These are phyloP conservation scores for Thamnidium elegans DNA, from an alignment of 192 early-diverging fungal species.

Conservation along the genomic window DNA sequence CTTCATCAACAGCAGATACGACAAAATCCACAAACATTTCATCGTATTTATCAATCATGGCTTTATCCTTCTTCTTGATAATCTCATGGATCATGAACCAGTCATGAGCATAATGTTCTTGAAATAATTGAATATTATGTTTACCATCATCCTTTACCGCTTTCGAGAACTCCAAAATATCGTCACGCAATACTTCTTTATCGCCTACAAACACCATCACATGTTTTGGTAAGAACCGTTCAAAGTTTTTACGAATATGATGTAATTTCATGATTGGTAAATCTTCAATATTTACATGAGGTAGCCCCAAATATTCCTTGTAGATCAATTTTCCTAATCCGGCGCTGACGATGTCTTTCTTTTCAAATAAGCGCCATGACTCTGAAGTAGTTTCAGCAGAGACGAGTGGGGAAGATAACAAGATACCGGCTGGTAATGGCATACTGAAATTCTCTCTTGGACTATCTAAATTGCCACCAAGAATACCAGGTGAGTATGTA, in stretches of 20 bases:
- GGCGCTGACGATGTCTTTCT: constrained; percentile 19
- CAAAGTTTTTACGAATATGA: constrained; percentile 11
- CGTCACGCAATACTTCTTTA: constrained; percentile 31
- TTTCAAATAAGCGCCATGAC: constrained; percentile 29
- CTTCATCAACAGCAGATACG: background rate
- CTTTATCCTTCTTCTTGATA: constrained; percentile 24
- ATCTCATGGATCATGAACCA: constrained; percentile 39
- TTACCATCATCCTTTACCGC: constrained; percentile 9
- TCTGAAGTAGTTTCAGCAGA: constrained; percentile 18
- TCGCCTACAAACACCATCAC: constrained; percentile 22
- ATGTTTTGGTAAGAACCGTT: constrained; percentile 22
- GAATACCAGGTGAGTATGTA: constrained; percentile 14
- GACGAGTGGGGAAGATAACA: constrained; percentile 28
- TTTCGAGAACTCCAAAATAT: constrained; percentile 18
- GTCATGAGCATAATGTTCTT: constrained; percentile 33
- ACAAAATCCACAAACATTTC: constrained; percentile 26
- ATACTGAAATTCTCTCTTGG: constrained; percentile 9
- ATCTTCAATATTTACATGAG: background rate
- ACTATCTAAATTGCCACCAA: background rate
- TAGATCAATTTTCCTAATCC: constrained; percentile 18
- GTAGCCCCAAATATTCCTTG: constrained; percentile 25
- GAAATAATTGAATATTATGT: constrained; percentile 15
- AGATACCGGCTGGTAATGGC: constrained; percentile 21
- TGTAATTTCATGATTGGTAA: constrained; percentile 15
- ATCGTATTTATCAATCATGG: constrained; percentile 18